Evolutionary conservation across 2,329 filamentous ascomycete species (phyloP), one percentile per base, ranked within the genome.

Genomic region (Colletotrichum neosansevieriae): DNA sequence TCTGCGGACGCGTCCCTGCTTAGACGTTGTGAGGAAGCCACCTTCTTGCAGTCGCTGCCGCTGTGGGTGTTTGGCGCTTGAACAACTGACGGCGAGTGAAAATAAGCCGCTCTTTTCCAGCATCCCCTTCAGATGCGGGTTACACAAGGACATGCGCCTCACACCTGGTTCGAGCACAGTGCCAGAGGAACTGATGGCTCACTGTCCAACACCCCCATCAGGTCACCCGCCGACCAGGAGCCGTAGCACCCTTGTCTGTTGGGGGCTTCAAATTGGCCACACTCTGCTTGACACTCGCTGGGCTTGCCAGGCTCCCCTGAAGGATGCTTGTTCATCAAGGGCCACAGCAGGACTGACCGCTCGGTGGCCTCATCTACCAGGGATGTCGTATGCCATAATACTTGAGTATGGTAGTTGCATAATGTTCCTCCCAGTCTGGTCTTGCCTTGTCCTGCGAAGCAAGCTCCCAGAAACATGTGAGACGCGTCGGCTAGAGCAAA

Each of bases 211-310:
- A 6, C 44, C 21, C 34, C 29, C 60, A 54, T 57, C 40, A 38
- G 56, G n/a, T 40, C 45, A 57, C 44, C 60, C 51, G 51, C 36
- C 19, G 29, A 51, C n/a, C 11, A 47, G 63, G 59, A 51, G 24
- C 12, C 11, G 15, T 13, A 29, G 24, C n/a, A 51, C 49, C 62
- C 61, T 24, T 68, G 65, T 34, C 38, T 12, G 54, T 65, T 65
- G 65, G 65, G 65, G 65, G 61, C 65, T 59, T 59, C 38, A 67
- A 66, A 59, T 64, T 68, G 53, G 53, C 53, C 53, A 36, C 49
- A 54, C 53, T 64, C 17, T 64, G 61, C 53, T 68, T 65, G 45
- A 45, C 61, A 50, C 40, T 44, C 34, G 29, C 60, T 49, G 54
- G 45, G n/a, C 44, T 42, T 38, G 38, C 63, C 57, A 63, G 21